These are phyloP conservation scores for Yamadazyma siamensis DNA, from an alignment of 1,139 yeast genomes.

Conservation along the genomic window DNA sequence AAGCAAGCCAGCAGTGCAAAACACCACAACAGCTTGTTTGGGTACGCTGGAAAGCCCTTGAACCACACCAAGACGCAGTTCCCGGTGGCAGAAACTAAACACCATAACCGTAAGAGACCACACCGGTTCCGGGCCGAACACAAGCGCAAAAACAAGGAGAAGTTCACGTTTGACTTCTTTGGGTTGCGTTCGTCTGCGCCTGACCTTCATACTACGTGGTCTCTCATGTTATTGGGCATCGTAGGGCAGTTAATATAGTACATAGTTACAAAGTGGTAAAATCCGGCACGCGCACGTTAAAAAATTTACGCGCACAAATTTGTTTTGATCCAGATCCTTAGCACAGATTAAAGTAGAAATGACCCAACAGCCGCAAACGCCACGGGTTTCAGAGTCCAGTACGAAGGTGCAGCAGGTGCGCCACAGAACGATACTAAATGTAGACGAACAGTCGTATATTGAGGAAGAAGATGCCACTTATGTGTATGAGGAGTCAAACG, in stretches of 20 bases:
- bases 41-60: too few relatives aligned
- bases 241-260: neutral
- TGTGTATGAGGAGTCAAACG: conserved; percentile 19
- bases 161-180: conserved; percentile 5
- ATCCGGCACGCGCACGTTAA: neutral
- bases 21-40: too few relatives aligned
- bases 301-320: neutral
- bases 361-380: neutral
- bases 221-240: neutral
- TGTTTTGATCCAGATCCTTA: neutral
- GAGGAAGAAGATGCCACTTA: conserved; percentile 41
- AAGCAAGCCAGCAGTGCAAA: too few relatives aligned
- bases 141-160: neutral
- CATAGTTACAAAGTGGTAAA: too few relatives aligned
- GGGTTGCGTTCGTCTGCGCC: conserved; percentile 5
- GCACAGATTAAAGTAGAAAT: neutral
- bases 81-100: neutral
- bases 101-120: conserved; percentile 1
- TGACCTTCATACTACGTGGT: conserved; percentile 5
- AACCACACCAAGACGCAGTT: conserved; percentile 1
- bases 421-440: neutral
- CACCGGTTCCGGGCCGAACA: conserved; percentile 1
- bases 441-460: conserved; percentile 27
- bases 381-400: conserved; percentile 2
- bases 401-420: neutral